Base-by-base conservation (phyloP, 2,329 filamentous ascomycete species). In the Seiridium unicorne region DNA sequence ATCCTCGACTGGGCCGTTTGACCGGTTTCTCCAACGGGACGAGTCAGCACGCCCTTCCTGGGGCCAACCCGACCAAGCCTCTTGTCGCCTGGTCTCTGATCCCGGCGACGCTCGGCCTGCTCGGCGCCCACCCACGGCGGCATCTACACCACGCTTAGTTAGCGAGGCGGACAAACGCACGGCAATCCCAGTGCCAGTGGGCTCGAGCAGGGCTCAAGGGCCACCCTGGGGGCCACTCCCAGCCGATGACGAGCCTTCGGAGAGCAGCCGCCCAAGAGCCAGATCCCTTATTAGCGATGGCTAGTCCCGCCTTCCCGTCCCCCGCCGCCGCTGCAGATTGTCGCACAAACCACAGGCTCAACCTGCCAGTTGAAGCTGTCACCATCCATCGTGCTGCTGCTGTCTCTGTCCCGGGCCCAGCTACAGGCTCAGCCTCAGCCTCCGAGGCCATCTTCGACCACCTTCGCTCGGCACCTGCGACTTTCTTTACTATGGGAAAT, bases 401-500 rank as follows among this genome's bases (percentile, higher is more conserved):
- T 51, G 13, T 34, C 36, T 13, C 31, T 51, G 49, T 35, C 34
- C 32, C 32, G 31, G 49, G 7, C 13, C 31, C 49, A 31, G 35
- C 35, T 6, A 32, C 49, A 32, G 34, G 35, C 9, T 35, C 49
- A 10, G 31, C 32, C 35, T 13, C 26, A 35, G 48, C 48, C 35
- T 13, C 48, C 4, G 40, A 32, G 18, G 57, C 42, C 49, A 35
- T 61, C 38, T 47, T 58, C 26, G 38, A 35, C 9, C 60, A 58
- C 5, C 40, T 61, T 5, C 60, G 60, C 48, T 34, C 51, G 3
- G 60, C 55, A 13, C 55, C 55, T 26, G 60, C 60, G 36, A 54
- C 60, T 26, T 58, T 61, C 44, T 56, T 58, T 49, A 55, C 55
- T 44, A 61, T 61, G 60, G 60, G 55, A 35, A 54, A 61, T 44